Evolutionary conservation across 495 filamentous ascomycete species (phyloP), one percentile per base, ranked within the genome.

Genomic region (Stereocaulon alpinum): DNA sequence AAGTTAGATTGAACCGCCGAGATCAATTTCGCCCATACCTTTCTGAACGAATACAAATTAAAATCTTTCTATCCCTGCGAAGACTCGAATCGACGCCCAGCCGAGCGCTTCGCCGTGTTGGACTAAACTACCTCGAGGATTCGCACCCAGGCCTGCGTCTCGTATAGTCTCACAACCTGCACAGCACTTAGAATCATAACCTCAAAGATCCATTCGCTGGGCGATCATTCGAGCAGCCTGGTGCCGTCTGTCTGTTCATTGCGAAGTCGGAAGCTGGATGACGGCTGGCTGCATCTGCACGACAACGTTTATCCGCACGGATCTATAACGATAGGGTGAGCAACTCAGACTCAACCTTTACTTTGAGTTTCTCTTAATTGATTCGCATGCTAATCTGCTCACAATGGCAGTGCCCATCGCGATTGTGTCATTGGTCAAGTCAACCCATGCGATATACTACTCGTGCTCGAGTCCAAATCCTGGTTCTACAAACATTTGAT

Each of bases 251-350:
- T 45, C 50, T 47, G 5, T 54, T 54, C 24, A 34, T 60, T 60
- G 40, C 58, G 41, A 54, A 18, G 22, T 44, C 41, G 48, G 48
- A 60, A 54, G 20, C 45, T 60, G 49, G 29, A 54, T 60, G 58
- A 60, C 58, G 58, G 58, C 60, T 61, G 60, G 53, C 60, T 57
- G 60, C 60, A 61, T 61, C 60, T 61, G 60, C 60, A 60, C 58
- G 40, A 53, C 49, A 60, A 41, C 58, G 12, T 60, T 60, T 60
- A 60, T 60, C 58, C 58, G 58, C 58, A 51, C 50, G 58, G 58
- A 48, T 60, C 58, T 52, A 43, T 40, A 60, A 24, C 52, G 58
- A 60, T 60, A 60, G 58, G 58, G 58, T 60, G 40, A 40, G 58
- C 29, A 37, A 17, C 12, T 27, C 15, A 54, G 50, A 60, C 58